phyloP scores from a whole-genome alignment of 2,329 filamentous ascomycete species.

The Ceratocystis cubensis region DNA sequence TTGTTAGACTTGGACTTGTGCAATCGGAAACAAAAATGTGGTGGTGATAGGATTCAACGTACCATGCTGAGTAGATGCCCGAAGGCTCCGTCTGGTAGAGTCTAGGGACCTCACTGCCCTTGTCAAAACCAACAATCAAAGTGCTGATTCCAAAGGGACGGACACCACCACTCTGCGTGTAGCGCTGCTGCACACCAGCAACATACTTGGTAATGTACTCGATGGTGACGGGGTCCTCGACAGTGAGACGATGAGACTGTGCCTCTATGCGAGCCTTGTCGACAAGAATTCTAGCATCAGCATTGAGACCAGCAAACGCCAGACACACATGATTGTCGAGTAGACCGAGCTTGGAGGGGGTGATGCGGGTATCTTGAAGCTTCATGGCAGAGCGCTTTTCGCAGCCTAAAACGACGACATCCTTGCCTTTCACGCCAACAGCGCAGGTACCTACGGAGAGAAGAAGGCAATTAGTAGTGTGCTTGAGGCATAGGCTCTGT shows the following conservation, averaged over 20 bases:
- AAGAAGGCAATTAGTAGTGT: constrained; percentile 8
- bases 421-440: constrained; percentile 87
- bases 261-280: constrained; percentile 97
- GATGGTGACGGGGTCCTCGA: constrained; percentile 93
- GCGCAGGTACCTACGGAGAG: constrained; percentile 69
- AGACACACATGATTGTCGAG: constrained; percentile 94
- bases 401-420: constrained; percentile 92
- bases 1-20: not conserved
- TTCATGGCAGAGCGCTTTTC: constrained; percentile 99
- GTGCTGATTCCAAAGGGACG: constrained; percentile 98
- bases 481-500: constrained; percentile 1
- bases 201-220: constrained; percentile 99
- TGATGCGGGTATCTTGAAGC: constrained; percentile 97
- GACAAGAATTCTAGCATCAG: constrained; percentile 92
- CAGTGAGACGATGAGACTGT: constrained; percentile 90
- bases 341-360: constrained; percentile 94
- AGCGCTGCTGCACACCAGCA: constrained; percentile 93
- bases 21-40: not conserved
- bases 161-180: constrained; percentile 97
- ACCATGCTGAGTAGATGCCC: constrained; percentile 98
- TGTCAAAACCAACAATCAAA: constrained; percentile 95
- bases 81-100: constrained; percentile 99
- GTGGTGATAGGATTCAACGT: constrained; percentile 27
- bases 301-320: constrained; percentile 93
- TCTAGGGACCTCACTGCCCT: constrained; percentile 73